phyloP scores from a whole-genome alignment of 73 alveolate genomes.

The Paramecium pentaurelia region DNA sequence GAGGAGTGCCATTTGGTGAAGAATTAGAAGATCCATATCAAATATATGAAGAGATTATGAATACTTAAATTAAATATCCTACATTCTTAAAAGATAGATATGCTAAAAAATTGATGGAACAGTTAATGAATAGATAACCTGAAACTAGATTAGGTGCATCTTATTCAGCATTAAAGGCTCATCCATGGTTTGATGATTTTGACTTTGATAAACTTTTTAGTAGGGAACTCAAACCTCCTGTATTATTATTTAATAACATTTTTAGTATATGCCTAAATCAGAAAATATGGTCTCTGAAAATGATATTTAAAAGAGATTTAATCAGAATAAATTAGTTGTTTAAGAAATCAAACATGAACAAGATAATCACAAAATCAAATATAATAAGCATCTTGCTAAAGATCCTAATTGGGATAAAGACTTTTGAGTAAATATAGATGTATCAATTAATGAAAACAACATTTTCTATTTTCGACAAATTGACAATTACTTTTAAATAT shows the following conservation, averaged over 20 bases:
- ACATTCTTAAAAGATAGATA: conserved; percentile 39
- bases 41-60: conserved; percentile 70
- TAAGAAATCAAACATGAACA: conserved; percentile 22
- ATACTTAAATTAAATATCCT: conserved; percentile 40
- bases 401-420: conserved; percentile 59
- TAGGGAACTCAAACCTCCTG: conserved; percentile 41
- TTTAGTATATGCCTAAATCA: not conserved
- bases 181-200: conserved; percentile 62
- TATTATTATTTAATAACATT: not conserved
- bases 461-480: not conserved
- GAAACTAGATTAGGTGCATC: conserved; percentile 57
- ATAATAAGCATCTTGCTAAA: not conserved
- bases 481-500: not conserved
- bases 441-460: not conserved
- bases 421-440: conserved; percentile 5
- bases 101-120: conserved; percentile 45
- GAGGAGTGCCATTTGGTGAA: conserved; percentile 78
- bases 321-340: not conserved
- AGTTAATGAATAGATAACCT: conserved; percentile 45
- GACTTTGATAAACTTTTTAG: conserved; percentile 55
- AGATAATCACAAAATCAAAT: not conserved
- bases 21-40: conserved; percentile 75
- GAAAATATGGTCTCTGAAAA: not conserved
- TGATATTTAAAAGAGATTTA: conserved; percentile 10
- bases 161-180: conserved; percentile 52